These are phyloP conservation scores for Penicillium griseofulvum DNA, from an alignment of 2,329 filamentous ascomycete species.

Conservation along the genomic window DNA sequence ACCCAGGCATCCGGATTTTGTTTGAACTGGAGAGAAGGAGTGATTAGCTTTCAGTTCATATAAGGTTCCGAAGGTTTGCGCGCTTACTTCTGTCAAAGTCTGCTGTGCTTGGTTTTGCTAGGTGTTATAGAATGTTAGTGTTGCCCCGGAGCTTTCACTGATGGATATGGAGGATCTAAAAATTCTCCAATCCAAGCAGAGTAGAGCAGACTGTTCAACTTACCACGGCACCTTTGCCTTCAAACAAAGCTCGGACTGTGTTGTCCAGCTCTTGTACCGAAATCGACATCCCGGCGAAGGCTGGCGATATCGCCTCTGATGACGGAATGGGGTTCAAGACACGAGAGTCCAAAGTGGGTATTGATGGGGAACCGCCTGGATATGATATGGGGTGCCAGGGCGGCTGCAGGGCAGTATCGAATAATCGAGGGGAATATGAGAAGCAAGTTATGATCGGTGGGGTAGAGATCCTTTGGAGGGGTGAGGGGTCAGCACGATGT, in stretches of 20 bases:
- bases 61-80: background rate
- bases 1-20: conserved; percentile 98
- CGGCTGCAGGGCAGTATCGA: conserved; percentile 9
- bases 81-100: conserved; percentile 80
- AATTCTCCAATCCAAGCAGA: background rate
- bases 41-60: background rate
- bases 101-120: conserved; percentile 97
- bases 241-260: conserved; percentile 95
- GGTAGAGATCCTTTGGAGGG: conserved; percentile 22
- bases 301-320: conserved; percentile 30
- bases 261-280: conserved; percentile 93
- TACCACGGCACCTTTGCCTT: conserved; percentile 91
- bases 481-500: conserved; percentile 16
- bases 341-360: conserved; percentile 10
- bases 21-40: conserved; percentile 71
- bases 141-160: background rate
- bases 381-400: conserved; percentile 16
- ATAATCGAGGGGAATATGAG: conserved; percentile 5
- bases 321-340: conserved; percentile 20
- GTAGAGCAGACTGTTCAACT: conserved; percentile 31
- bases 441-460: conserved; percentile 22
- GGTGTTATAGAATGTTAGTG: conserved; percentile 27
- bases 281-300: conserved; percentile 55
- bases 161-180: background rate
- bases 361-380: conserved; percentile 3